phyloP scores from a whole-genome alignment of 306 rosid genomes.

The Heteromeles arbutifolia region DNA sequence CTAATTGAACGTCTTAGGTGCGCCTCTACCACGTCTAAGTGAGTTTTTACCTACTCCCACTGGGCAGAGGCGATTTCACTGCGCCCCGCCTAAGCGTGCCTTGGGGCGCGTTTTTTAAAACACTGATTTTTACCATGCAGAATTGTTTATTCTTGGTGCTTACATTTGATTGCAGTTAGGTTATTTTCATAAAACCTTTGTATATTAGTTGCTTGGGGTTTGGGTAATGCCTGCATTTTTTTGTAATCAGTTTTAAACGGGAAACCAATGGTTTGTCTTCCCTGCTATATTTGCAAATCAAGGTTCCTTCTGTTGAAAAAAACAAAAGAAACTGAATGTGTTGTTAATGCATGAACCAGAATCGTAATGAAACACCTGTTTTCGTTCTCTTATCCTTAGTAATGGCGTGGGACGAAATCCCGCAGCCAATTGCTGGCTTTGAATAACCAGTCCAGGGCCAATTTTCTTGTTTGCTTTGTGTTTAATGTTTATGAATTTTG shows the following conservation, averaged over 20 bases:
- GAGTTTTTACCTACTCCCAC: too few species aligned
- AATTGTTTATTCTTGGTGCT: neutral
- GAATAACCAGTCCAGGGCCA: too few species aligned
- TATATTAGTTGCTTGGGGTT: neutral
- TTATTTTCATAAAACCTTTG: neutral
- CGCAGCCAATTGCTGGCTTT: too few species aligned
- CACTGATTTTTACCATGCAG: neutral
- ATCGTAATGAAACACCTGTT: neutral
- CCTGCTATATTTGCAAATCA: neutral
- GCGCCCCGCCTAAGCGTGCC: fast-evolving
- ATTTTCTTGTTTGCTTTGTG: neutral
- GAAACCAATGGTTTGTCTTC: neutral
- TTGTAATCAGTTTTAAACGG: neutral
- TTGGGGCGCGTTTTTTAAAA: too few species aligned
- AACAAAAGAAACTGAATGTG: neutral
- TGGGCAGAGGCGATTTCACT: too few species aligned
- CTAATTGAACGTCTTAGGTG: too few species aligned
- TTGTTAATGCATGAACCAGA: too few species aligned
- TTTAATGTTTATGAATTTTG: neutral
- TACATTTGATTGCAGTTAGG: neutral
- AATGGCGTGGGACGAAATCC: too few species aligned
- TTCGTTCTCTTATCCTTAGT: neutral
- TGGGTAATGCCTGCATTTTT: neutral
- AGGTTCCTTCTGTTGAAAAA: neutral
- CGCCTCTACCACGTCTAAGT: too few species aligned